These are phyloP conservation scores for Boletus reticuloceps DNA, from an alignment of 768 basidiomycete genomes.

Conservation along the genomic window DNA sequence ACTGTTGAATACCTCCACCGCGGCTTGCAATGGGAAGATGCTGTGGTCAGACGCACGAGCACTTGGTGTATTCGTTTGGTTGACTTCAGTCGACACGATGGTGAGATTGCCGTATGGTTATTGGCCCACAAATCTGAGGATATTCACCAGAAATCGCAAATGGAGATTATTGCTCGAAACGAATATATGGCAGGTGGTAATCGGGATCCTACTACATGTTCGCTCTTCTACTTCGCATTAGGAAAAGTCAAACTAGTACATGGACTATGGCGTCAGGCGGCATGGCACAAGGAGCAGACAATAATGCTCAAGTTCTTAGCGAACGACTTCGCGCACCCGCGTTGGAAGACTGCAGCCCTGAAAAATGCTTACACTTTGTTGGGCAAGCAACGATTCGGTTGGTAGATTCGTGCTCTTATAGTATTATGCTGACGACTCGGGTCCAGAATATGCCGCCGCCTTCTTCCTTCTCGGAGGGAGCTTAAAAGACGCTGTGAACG, in stretches of 20 bases:
- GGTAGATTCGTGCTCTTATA: slow-evolving; percentile 23
- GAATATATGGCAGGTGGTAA: slow-evolving; percentile 86
- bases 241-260: slow-evolving; percentile 91
- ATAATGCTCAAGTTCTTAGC: slow-evolving; percentile 89
- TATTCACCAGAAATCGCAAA: slow-evolving; percentile 61
- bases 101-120: slow-evolving; percentile 43
- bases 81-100: slow-evolving; percentile 73
- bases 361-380: slow-evolving; percentile 96
- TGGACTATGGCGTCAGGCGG: slow-evolving; percentile 93
- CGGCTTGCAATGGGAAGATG: slow-evolving; percentile 83
- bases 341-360: slow-evolving; percentile 90
- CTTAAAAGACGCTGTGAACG: slow-evolving; percentile 86
- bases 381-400: slow-evolving; percentile 89
- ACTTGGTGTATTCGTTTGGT: slow-evolving; percentile 85
- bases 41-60: slow-evolving; percentile 86
- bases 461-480: slow-evolving; percentile 93
- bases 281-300: slow-evolving; percentile 87
- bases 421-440: slow-evolving; percentile 3
- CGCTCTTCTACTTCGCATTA: slow-evolving; percentile 91
- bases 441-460: slow-evolving; percentile 94
- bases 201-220: slow-evolving; percentile 87
- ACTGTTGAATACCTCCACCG: slow-evolving; percentile 64
- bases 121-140: neutral
- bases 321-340: slow-evolving; percentile 80
- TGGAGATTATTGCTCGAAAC: slow-evolving; percentile 88